Evolutionary conservation across 2,329 filamentous ascomycete species (phyloP), one percentile per base, ranked within the genome.

Genomic region (Colletotrichum navitas): DNA sequence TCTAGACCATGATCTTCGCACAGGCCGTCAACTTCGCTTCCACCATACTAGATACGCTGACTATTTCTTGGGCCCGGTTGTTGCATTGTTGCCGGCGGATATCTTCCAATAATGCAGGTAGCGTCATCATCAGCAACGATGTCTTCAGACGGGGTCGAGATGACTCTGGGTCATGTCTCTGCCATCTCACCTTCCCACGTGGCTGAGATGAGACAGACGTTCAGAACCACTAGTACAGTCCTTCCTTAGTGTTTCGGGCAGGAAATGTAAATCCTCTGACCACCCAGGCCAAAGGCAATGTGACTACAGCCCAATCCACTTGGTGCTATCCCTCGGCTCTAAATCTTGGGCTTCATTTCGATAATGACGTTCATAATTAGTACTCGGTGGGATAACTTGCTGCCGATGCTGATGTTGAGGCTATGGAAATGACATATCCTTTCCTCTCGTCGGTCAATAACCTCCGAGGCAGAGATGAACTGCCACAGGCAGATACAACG

Each of bases 161-260:
- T 47, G 54, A 26, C 43, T n/a, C 18, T 26, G 39, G 24, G 18
- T 65, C 65, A 54, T 26, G 32, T 63, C 54, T 52, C 54, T 60
- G 68, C 52, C 68, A 68, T 71, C 59, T 68, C 59, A 64, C 65
- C 54, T 68, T 68, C 24, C 68, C 68, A 71, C 65, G 68, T 68
- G 68, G 68, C 68, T 14, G 54, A 71, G 59, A 64, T 68, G 65
- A 68, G 68, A 71, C 54, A 59, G 68, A 63, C n/a, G 45, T 60
- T n/a, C n/a, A n/a, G 59, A 29, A 60, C 64, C 63, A 62, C 61
- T 51, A 63, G 41, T 16, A 45, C 56, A 58, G 34, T 43, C 61
- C 36, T 43, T 36, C 43, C 34, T 55, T 24, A 61, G 45, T 63
- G 68, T 71, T 63, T 68, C 65, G 68, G 68, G 68, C 68, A 63